Evolutionary conservation across 257 asterid genomes (phyloP), one percentile per base, ranked within the genome.

Genomic region (Jacaranda mimosifolia): DNA sequence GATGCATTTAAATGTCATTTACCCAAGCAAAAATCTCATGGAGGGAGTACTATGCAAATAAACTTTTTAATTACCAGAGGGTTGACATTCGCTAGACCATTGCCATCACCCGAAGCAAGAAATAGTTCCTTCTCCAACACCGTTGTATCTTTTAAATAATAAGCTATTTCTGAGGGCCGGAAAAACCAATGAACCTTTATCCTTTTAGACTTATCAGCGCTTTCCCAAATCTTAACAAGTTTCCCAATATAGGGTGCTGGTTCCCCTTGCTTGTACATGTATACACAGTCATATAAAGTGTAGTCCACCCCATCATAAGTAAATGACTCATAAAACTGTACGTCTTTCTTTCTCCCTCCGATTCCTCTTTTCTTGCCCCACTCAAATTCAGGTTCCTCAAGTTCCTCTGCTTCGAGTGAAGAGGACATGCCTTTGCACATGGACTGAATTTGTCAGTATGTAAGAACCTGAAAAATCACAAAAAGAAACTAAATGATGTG

Each of bases 121-220:
- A 94, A 87, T 9, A 94, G 70, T 75, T 94, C 99, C 17, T 94
- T 90, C 85, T 83, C 89, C 52, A 59, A 52, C 57, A 84, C 72
- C 59, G 75, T 39, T 10, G 63, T 81, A 75, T 84, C 90, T 39
- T 56, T 55, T 32, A 94, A 77, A 85, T 88, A 76, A 63, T 73
- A 8, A 3, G 85, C 79, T 67, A 94, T 86, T 80, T 94, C 99
- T 0, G 90, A 73, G 18, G 96, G 97, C 46, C 85, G 85, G 58
- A 94, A 94, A 87, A 90, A 93, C 99, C 99, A 94, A 0, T 92
- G 99, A 65, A 91, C 79, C 85, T 93, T 94, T 39, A 94, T 42
- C 83, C 36, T 86, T 81, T 81, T 95, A 11, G 86, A 52, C 74
- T 80, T 80, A 6, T 82, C 87, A 9, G 55, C 26, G 46, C 42